phyloP scores from a whole-genome alignment of 257 asterid genomes.

The Cordia subcordata region DNA sequence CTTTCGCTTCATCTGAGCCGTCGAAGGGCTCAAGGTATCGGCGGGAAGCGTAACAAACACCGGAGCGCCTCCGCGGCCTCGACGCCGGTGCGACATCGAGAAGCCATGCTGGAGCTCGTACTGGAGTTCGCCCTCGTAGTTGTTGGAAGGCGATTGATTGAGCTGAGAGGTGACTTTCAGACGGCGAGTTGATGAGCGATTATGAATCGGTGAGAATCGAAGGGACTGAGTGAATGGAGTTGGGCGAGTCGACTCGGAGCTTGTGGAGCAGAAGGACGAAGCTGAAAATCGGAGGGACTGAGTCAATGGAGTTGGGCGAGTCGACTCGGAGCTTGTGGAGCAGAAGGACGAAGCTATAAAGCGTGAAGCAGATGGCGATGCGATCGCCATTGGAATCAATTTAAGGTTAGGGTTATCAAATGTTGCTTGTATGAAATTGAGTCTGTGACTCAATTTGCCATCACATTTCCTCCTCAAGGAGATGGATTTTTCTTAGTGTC shows the following conservation, averaged over 20 bases:
- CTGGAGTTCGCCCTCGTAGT: constrained; percentile 39
- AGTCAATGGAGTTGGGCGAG: constrained; percentile 2
- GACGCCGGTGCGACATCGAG: constrained; percentile 22
- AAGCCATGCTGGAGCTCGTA: constrained; percentile 52
- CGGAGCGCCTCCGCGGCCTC: constrained; percentile 35
- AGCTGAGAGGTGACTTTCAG: constrained; percentile 30
- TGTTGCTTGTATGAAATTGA: neutral
- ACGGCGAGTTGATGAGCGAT: constrained; percentile 16
- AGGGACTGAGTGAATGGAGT: constrained; percentile 17
- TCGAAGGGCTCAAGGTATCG: constrained; percentile 39
- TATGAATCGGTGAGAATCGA: constrained; percentile 20
- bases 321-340: constrained; percentile 27
- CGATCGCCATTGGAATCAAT: constrained; percentile 53
- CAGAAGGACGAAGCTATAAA: constrained; percentile 23
- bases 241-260: constrained; percentile 13
- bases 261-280: constrained; percentile 28
- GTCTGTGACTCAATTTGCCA: neutral
- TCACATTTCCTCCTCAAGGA: too few species aligned
- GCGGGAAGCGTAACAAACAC: constrained; percentile 67
- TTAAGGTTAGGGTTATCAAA: constrained; percentile 13
- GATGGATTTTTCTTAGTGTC: too few species aligned
- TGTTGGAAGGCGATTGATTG: constrained; percentile 36
- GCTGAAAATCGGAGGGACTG: constrained; percentile 33
- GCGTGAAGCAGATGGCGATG: constrained; percentile 62
- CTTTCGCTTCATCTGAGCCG: constrained; percentile 52